A percentile compares a stretch with the other conserved stretches of the same genome.
phyloP scores from a whole-genome alignment of 192 early-diverging fungal genomes.

The Oehlia diaphana region DNA sequence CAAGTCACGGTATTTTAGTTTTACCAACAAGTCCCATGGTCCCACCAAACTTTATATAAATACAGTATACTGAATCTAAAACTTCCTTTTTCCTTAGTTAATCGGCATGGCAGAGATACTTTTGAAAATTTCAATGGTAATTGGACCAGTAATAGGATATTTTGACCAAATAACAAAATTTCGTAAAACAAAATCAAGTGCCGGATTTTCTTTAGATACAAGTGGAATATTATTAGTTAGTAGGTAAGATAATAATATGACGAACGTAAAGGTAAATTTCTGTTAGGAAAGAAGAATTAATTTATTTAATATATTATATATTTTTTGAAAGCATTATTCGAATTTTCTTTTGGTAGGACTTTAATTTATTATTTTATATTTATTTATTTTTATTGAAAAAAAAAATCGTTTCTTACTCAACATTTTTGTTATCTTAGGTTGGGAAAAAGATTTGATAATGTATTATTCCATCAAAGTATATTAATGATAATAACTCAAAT shows the following conservation, averaged over 20 bases:
- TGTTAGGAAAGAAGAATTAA: too few species aligned
- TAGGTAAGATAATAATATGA: conserved; percentile 19
- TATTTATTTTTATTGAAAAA: background rate
- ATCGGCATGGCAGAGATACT: background rate
- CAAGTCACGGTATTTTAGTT: too few species aligned
- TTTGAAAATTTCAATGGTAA: conserved; percentile 43
- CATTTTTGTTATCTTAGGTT: conserved; percentile 32
- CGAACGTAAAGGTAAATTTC: too few species aligned
- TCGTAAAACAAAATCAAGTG: conserved; percentile 47
- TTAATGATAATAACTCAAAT: conserved; percentile 56
- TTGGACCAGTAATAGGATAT: conserved; percentile 60
- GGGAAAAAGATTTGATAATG: conserved; percentile 51
- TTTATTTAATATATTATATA: background rate
- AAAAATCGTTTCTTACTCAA: background rate
- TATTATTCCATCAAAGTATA: conserved; percentile 56
- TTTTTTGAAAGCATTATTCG: conserved; percentile 37
- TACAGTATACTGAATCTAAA: too few species aligned
- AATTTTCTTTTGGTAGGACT: conserved; percentile 47
- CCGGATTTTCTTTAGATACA: conserved; percentile 55
- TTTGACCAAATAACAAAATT: conserved; percentile 56
- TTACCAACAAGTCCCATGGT: too few species aligned
- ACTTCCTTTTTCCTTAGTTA: too few species aligned
- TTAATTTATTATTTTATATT: background rate
- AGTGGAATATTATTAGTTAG: conserved; percentile 56
- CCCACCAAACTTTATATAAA: too few species aligned